Evolutionary conservation across 1,139 yeast genomes (phyloP), one percentile per base, ranked within the genome.

Genomic region (Pichia sp.): DNA sequence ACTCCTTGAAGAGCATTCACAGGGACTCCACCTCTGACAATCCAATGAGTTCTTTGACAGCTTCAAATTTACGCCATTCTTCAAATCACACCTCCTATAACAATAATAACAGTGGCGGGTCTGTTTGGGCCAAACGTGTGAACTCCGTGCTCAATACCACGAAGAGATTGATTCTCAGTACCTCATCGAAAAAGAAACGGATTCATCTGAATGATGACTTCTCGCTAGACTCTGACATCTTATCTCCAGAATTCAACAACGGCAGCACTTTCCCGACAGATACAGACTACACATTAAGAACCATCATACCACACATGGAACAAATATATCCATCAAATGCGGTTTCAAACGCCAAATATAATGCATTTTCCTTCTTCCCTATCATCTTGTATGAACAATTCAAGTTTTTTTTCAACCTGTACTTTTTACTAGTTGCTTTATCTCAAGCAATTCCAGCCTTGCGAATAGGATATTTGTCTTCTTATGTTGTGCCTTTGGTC

Each of bases 321-420:
- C 41, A 55, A 10, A 40, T 36, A 3, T 85, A 71, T 58, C 82
- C 95, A 2, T 67, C 88, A 16, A 92, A 92, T 60, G 86, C 94
- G 26, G 76, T 94, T 9, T 86, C 95, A 40, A 94, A 94, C 63
- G 97, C 98, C 31, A 92, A 90, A 64, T 94, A 94, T 65, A 85
- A 87, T 57, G 87, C 94, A 3, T 64, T 87, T 38, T 81, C 96
- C 2, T 94, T 94, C 58, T 67, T 94, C 10, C 99, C 99, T 4
- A 72, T 87, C 38, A 81, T 92, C 45, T 71, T 94, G 38, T 94
- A 85, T 62, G 97, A 92, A 62, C 99, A 94, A 68, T 94, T 94
- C 77, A 88, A 88, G 66, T 92, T 92, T 64, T 94, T 94, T 64
- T 94, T 88, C 73, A 94, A 94, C 64, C 68, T 94, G 44, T 94